phyloP scores from a whole-genome alignment of 129 eudicot species.

The Mikania micrantha region DNA sequence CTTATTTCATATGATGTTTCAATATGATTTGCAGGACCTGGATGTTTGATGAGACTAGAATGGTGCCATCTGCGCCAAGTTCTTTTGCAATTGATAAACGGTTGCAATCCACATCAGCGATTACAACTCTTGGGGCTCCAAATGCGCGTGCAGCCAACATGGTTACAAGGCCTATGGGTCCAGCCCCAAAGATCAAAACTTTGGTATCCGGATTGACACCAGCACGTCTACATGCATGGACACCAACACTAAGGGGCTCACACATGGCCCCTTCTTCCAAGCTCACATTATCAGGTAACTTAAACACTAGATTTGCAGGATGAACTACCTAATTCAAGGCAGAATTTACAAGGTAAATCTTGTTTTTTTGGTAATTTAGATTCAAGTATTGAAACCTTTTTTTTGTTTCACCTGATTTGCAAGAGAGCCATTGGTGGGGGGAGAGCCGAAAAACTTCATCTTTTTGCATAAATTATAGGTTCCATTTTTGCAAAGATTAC shows the following conservation, averaged over 20 bases:
- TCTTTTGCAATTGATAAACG: conserved; percentile 43
- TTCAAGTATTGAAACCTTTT: background rate
- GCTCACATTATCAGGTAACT: conserved; percentile 44
- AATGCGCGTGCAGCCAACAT: conserved; percentile 57
- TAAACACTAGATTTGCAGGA: conserved; percentile 45
- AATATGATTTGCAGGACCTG: conserved; percentile 24
- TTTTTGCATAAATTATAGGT: conserved; percentile 40
- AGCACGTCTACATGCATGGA: conserved; percentile 52
- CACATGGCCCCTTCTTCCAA: conserved; percentile 67
- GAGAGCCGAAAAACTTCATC: conserved; percentile 46
- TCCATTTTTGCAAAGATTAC: conserved; percentile 41
- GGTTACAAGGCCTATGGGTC: conserved; percentile 52
- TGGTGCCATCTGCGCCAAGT: conserved; percentile 39
- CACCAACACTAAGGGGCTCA: conserved; percentile 46
- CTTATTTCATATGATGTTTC: too few species aligned
- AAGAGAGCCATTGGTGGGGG: conserved; percentile 45
- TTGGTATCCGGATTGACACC: conserved; percentile 26
- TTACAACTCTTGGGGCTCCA: conserved; percentile 38
- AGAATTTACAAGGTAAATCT: background rate
- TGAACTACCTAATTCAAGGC: conserved; percentile 34
- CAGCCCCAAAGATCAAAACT: conserved; percentile 48
- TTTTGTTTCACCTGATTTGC: conserved; percentile 34
- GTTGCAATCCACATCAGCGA: conserved; percentile 33
- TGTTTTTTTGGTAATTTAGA: background rate
- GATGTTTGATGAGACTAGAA: conserved; percentile 28